These are phyloP conservation scores for Acacia concinna DNA, from an alignment of 331 rosid genomes.

Conservation along the genomic window DNA sequence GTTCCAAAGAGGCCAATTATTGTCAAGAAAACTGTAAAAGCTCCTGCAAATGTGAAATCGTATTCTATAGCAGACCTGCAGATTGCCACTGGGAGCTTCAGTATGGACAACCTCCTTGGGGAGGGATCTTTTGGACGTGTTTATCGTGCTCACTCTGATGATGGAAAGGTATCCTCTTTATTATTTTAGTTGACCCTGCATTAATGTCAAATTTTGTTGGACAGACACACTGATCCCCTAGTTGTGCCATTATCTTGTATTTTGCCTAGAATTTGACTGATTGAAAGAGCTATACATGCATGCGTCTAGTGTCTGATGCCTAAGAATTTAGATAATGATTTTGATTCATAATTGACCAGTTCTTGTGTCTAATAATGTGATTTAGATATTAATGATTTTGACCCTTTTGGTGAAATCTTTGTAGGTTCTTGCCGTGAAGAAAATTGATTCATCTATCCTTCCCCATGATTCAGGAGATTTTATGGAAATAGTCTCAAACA, in stretches of 20 bases:
- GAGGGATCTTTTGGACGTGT: constrained; percentile 96
- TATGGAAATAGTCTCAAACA: constrained; percentile 65
- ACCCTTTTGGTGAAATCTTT: constrained; percentile 27
- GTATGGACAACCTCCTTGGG: constrained; percentile 78
- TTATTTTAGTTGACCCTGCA: background rate
- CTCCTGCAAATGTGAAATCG: constrained; percentile 63
- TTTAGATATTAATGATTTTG: constrained; percentile 24
- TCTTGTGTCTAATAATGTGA: constrained; percentile 20
- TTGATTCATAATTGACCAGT: background rate
- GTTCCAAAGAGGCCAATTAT: constrained; percentile 51
- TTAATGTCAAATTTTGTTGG: constrained; percentile 5
- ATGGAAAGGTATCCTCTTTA: constrained; percentile 68
- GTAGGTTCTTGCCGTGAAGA: constrained; percentile 93
- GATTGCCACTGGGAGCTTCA: constrained; percentile 89
- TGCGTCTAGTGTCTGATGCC: background rate
- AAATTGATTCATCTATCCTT: constrained; percentile 70
- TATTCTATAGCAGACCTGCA: constrained; percentile 89
- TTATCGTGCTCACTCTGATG: constrained; percentile 84
- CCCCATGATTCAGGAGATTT: constrained; percentile 61
- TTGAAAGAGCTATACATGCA: background rate
- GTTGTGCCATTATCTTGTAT: background rate
- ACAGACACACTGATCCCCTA: constrained; percentile 9
- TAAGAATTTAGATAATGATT: background rate
- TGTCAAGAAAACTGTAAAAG: constrained; percentile 49
- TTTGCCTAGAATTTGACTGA: constrained; percentile 9